Base-by-base conservation (phyloP, 108 stramenopile genomes). In the Cylindrotheca closterium region DNA sequence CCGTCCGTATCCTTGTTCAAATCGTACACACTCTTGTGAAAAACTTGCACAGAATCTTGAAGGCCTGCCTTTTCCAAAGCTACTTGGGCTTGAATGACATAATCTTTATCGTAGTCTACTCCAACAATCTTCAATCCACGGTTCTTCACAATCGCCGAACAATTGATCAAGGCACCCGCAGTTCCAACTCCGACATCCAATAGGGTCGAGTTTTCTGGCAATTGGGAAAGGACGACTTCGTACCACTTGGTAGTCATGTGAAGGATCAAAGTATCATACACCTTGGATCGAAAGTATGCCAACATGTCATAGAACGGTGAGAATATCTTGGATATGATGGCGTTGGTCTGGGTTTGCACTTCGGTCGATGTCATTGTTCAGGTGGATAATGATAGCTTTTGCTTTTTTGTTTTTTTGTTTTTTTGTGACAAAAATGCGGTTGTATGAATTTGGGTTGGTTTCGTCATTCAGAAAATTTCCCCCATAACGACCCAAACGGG, bases 101-200 rank as follows among this genome's bases (percentile, higher is more conserved):
- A 88, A 5, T 64, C 57, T 37, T 47, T 42, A 58, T 84, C 79
- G 59, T 83, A 85, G 67, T 88, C 87, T 22, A 88, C 75, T 1
- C 87, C 87, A 24, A 76, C 33, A 18, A 88, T 63, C 32, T 63
- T 70, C 46, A 88, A 56, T 22, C 79, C 49, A 28, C 82, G 82
- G 21, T 46, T 7, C 57, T 59, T 48, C 3, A 88, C 24, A 19
- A 76, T 24, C 60, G 70, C 69, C 4, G 25, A 47, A 48, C 77
- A 81, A 29, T 68, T 58, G 10, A 81, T 26, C 51, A 81, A 63
- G 2, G 80, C 80, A 32, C 79, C 74, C 55, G 77, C 83, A 30
- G 81, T 88, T 27, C 87, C 87, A 33, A 88, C 73, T n/a, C 87
- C 87, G 4, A 88, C 79, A 58, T 88, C 87, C 10, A 88, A 66